Base-by-base conservation (phyloP, 2,329 filamentous ascomycete genomes). In the Penicillium sp. region DNA sequence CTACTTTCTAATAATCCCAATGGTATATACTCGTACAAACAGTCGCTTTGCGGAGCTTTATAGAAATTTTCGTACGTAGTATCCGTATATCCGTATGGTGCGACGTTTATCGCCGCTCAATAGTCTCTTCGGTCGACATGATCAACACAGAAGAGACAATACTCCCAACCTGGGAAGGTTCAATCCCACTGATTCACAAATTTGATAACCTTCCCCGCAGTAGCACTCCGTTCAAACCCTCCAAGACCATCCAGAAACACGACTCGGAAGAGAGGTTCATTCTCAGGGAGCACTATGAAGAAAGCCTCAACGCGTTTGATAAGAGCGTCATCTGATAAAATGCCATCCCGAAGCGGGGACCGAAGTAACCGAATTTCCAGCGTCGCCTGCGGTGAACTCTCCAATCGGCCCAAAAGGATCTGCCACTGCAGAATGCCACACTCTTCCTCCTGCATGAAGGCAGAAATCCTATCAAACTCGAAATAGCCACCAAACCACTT, bases 341-440 rank as follows among this genome's bases (percentile, higher is more conserved):
- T 10, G 1, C 18, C 38, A 13, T 32, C n/a, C 9, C 10, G 27
- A 10, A 9, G 9, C 6, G n/a, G 16, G 5, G 15, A 18, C 9
- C 29, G 10, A 13, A 45, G 25, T 2, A 45, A 4, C 3, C 42
- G 42, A 16, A 45, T 31, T 15, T 45, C 42, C 10, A 45, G 4
- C 3, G 42, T 32, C 3, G 42, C 13, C 8, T 21, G 25, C 13
- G 42, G 42, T 2, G 25, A 23, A 8, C 5, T 15, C 12, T 45
- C 42, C 6, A 32, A 7, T 7, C n/a, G 29, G 5, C 21, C 29
- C 13, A 45, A 23, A 21, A 79, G 68, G 1, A 78, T 60, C 54
- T 80, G 77, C 74, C 75, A 79, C 38, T 79, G 72, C 0, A 79
- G 49, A 3, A 79, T 50, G 0, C 69, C 69, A 4, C 55, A 68